Evolutionary conservation across 495 filamentous ascomycete species (phyloP).

Genomic region (Copromyces sp.): DNA sequence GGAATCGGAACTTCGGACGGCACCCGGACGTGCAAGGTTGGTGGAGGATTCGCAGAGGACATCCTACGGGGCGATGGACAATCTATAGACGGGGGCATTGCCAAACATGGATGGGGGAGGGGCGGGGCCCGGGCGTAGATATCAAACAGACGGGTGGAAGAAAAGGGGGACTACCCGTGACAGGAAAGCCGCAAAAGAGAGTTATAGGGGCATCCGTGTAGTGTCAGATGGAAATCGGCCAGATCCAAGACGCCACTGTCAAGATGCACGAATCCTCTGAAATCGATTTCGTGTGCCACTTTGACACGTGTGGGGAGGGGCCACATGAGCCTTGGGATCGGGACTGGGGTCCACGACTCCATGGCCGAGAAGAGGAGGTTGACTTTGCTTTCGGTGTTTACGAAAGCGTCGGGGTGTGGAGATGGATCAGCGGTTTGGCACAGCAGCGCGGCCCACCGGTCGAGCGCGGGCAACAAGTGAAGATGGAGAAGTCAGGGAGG

Average conservation of each 20-base stretch:
- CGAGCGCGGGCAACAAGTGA: neutral
- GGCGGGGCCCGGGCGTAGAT: neutral
- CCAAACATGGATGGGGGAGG: neutral
- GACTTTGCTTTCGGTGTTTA: neutral
- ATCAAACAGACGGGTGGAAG: neutral
- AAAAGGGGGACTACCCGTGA: neutral
- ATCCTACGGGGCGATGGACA: neutral
- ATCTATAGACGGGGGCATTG: neutral
- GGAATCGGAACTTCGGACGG: conserved; percentile 14
- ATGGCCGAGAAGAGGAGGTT: neutral
- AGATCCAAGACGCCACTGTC: neutral
- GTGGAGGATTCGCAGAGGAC: neutral
- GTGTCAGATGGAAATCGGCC: neutral
- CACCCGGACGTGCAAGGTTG: conserved; percentile 16
- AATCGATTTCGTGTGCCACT: neutral
- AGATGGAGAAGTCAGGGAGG: neutral
- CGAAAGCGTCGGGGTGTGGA: neutral
- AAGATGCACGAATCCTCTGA: neutral
- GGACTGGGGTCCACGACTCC: neutral
- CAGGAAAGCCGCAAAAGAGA: neutral
- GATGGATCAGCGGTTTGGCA: neutral
- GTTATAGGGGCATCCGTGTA: neutral
- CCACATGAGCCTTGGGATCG: neutral
- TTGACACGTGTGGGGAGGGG: neutral
- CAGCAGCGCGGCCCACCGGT: neutral